A percentile compares a stretch with the other conserved stretches of the same genome.
Evolutionary conservation across 73 alveolate species (phyloP).

Genomic region (Paramecium sexaurelia): DNA sequence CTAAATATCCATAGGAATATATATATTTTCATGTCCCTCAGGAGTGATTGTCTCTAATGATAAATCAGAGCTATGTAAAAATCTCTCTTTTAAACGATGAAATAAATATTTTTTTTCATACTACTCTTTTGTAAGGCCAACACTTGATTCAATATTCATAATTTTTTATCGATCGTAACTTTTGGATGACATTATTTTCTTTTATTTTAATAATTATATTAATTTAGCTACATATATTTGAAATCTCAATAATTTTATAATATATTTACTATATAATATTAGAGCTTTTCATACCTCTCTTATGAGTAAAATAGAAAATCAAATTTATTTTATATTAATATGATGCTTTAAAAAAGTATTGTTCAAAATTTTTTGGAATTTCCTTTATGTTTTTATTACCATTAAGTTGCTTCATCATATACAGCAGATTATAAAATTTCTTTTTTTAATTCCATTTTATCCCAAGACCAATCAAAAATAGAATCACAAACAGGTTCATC

Average conservation of each 20-base stretch:
- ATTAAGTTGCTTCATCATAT: slow-evolving; percentile 77
- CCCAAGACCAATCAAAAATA: slow-evolving; percentile 92
- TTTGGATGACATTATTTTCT: neutral
- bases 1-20: slow-evolving; percentile 25
- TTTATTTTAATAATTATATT: neutral
- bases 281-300: neutral
- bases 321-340: neutral
- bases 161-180: slow-evolving; percentile 2
- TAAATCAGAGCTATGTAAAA: slow-evolving; percentile 2
- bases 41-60: neutral
- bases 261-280: neutral
- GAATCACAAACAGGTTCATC: slow-evolving; percentile 84
- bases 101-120: slow-evolving; percentile 13
- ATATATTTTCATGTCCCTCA: slow-evolving; percentile 58
- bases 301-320: neutral
- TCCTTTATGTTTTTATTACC: neutral
- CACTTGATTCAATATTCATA: neutral
- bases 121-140: slow-evolving; percentile 29
- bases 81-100: slow-evolving; percentile 38
- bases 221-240: neutral
- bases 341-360: neutral
- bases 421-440: slow-evolving; percentile 82
- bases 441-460: slow-evolving; percentile 87
- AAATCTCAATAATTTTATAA: neutral
- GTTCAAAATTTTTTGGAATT: slow-evolving; percentile 30